Evolutionary conservation across 345 rosid genomes (phyloP), one percentile per base, ranked within the genome.

Genomic region (Psidium guajava): DNA sequence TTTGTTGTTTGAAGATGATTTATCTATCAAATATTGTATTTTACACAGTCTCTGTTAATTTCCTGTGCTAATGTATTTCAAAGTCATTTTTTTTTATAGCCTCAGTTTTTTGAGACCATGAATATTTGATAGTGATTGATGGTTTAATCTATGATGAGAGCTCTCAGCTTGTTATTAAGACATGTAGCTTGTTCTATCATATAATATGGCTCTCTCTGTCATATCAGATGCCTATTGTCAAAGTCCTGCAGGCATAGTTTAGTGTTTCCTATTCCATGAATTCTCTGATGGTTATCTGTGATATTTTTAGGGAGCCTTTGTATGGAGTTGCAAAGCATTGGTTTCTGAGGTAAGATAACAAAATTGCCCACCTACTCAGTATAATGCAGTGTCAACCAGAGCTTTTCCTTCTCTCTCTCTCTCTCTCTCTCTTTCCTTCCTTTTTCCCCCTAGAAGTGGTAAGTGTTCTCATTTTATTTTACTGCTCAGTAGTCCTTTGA

Each of bases 301-400:
- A 27, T 84, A 85, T 44, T 88, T 84, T 85, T 86, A 97, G 99
- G 99, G 99, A 88, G 98, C 99, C 88, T 97, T 91, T 90, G 80
- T 97, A 42, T 97, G 99, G 99, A 97, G 98, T 89, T 89, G 90
- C 90, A 97, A 94, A 92, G 98, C 98, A 58, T 85, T 97, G 86
- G 94, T 94, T 85, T 91, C 99, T 84, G 98, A 97, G 95, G 99
- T 97, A 85, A 89, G 92, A n/a, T 69, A 36, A 69, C 20, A 69
- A 69, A 69, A 69, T 69, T 69, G 25, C 47, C 44, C 22, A 32
- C 75, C 5, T 69, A 18, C 24, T 52, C 57, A 2, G 24, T 36
- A 3, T 69, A 69, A 69, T 69, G 47, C 25, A 0, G 22, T 15
- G 75, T 64, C 75, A 69, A 32, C 80, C 77, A 36, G 6, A 36